Percentiles rank a stretch among this genome's conserved stretches.
Conservation (phyloP, 208 protist genomes). For the Leptomonas seymouri region DNA sequence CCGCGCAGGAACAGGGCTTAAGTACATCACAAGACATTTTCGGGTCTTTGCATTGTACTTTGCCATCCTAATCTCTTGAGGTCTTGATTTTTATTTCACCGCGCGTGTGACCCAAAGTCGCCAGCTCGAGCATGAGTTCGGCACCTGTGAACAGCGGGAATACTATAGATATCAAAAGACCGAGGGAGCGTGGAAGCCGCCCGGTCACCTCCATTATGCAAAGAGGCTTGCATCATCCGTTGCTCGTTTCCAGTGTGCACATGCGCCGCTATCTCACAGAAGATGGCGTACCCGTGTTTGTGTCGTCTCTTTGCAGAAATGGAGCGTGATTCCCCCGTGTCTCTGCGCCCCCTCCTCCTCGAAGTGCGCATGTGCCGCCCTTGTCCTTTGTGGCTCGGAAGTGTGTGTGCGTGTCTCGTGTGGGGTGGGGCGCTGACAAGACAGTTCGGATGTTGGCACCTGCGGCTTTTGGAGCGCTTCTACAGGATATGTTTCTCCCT, state of each 20-base stretch:
- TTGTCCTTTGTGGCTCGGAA: background rate
- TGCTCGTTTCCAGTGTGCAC: background rate
- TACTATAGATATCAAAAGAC: background rate
- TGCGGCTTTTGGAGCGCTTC: slow-evolving; percentile 25
- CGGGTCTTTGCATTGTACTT: slow-evolving; percentile 3
- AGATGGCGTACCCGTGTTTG: too few relatives aligned
- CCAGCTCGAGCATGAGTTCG: too few relatives aligned
- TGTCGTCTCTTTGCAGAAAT: background rate
- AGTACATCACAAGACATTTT: background rate
- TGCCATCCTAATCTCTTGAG: background rate
- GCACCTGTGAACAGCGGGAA: too few relatives aligned
- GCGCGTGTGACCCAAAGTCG: background rate
- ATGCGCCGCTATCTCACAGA: background rate
- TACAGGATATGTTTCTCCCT: slow-evolving; percentile 11
- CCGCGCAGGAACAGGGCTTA: slow-evolving; percentile 36
- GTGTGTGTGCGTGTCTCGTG: background rate
- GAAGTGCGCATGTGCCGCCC: background rate
- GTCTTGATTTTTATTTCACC: background rate
- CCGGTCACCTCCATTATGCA: slow-evolving; percentile 10
- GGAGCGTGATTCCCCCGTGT: slow-evolving; percentile 25
- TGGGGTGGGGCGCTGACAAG: slow-evolving; percentile 26
- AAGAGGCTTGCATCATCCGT: background rate
- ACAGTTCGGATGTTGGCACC: slow-evolving; percentile 29
- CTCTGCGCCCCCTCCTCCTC: slow-evolving; percentile 14
- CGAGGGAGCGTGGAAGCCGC: slow-evolving; percentile 11